Base-by-base conservation (phyloP, 306 rosid species). In the Begonia peltatifolia region DNA sequence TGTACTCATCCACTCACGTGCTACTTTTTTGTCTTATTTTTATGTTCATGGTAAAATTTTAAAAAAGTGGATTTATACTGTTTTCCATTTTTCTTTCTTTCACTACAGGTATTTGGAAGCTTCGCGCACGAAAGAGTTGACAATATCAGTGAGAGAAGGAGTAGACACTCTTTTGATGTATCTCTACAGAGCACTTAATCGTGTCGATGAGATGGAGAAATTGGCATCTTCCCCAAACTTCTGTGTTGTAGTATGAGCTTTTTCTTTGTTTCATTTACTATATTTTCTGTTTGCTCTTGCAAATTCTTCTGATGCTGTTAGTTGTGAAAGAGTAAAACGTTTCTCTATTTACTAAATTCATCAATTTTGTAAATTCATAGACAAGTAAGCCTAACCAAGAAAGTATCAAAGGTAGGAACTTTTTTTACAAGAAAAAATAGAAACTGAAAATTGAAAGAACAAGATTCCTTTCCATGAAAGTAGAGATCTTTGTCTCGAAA, bases 141-240 rank as follows among this genome's bases (percentile, higher is more conserved):
- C 42, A 9, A 61, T 71, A 62, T 59, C 84, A 3, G 92, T 85
- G 63, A 83, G 70, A 66, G 94, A 90, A 70, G 97, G 97, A 64
- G 87, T 85, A 64, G 97, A 90, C 69, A 90, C 95, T 16, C 73
- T 85, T 36, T 71, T 90, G 64, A 78, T 90, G 94, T 83, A 81
- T 74, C 87, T 90, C 55, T 90, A 83, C 62, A 82, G 97, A 74
- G 89, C 94, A 56, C 59, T 90, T 67, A 80, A 85, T 83, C 67
- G 75, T 53, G 68, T 77, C 60, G 72, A 54, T 67, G 78, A 83
- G 63, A 90, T 90, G 97, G 97, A 90, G 70, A 83, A 82, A 60
- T 73, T 90, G 65, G 97, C 87, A 56, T 85, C 87, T 63, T 80
- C 97, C 23, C 51, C 68, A n/a, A 90, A 90, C 78, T 75, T 80